Percentiles rank a stretch among this genome's conserved stretches.
Evolutionary conservation across 2,329 filamentous ascomycete species (phyloP).

Genomic region (Trichoderma hamatum): DNA sequence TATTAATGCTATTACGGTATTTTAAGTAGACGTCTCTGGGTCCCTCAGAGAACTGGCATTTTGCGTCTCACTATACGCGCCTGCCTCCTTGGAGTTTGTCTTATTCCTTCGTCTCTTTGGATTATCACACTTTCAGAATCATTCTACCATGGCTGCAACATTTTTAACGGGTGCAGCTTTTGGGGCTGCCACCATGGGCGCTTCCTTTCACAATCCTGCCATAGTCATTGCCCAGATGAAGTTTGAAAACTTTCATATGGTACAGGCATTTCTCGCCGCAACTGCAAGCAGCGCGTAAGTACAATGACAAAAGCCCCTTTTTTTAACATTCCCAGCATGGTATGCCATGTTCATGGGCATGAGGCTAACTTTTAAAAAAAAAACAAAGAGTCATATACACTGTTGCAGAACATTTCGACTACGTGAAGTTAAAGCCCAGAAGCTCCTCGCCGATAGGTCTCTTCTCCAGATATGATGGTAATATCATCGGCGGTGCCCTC

Average conservation of each 20-base stretch:
- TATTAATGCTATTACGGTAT: background rate
- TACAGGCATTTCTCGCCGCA: constrained; percentile 65
- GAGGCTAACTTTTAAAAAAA: background rate
- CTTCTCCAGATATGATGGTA: constrained; percentile 62
- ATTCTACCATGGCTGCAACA: constrained; percentile 36
- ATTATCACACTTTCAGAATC: background rate
- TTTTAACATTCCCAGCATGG: background rate
- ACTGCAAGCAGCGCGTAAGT: constrained; percentile 64
- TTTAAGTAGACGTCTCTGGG: background rate
- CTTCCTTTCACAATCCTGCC: constrained; percentile 62
- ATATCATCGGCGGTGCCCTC: constrained; percentile 64
- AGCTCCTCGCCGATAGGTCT: constrained; percentile 56
- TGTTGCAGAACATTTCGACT: constrained; percentile 47
- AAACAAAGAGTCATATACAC: constrained; percentile 49
- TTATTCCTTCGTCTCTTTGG: background rate
- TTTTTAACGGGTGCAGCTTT: constrained; percentile 59
- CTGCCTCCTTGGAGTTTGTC: background rate
- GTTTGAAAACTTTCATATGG: constrained; percentile 66
- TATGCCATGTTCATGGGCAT: background rate
- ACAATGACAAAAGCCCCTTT: background rate
- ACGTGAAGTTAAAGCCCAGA: constrained; percentile 51
- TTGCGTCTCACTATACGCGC: background rate
- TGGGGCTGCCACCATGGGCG: constrained; percentile 61
- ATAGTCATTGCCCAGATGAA: constrained; percentile 64
- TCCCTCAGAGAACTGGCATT: background rate